These are phyloP conservation scores for Oryza australiensis DNA, from an alignment of 176 grass and related monocot species.

Conservation along the genomic window DNA sequence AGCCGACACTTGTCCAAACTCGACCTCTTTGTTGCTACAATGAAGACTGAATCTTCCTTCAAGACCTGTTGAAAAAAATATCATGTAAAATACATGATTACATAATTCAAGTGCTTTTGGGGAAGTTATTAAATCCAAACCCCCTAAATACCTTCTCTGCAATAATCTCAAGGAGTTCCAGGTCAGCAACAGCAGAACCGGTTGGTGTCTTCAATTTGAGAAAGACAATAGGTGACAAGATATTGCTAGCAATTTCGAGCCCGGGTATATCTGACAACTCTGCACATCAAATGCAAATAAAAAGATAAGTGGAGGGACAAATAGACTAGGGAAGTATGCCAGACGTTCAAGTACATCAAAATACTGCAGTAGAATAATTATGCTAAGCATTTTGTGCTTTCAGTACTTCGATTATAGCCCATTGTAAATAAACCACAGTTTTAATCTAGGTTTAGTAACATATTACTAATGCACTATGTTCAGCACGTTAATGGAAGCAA, in stretches of 20 bases:
- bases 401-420: not conserved
- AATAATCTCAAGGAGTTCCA: slow-evolving; percentile 44
- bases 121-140: not conserved
- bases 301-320: not conserved
- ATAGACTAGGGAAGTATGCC: not conserved
- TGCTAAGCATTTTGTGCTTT: not conserved
- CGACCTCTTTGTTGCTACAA: slow-evolving; percentile 48
- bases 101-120: not conserved
- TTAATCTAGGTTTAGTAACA: not conserved
- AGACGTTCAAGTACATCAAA: not conserved
- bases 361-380: not conserved
- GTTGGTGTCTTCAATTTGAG: slow-evolving; percentile 57
- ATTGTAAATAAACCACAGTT: not conserved
- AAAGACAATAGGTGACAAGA: slow-evolving; percentile 49
- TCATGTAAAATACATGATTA: not conserved
- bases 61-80: slow-evolving; percentile 28
- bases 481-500: not conserved
- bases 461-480: not conserved
- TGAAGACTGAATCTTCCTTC: slow-evolving; percentile 60
- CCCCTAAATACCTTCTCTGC: slow-evolving; percentile 38
- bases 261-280: slow-evolving; percentile 44
- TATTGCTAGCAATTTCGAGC: slow-evolving; percentile 47
- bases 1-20: slow-evolving; percentile 47
- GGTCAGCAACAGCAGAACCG: slow-evolving; percentile 37
- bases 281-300: slow-evolving; percentile 35